Conservation (phyloP, 2,329 filamentous ascomycete genomes). For the Hansfordia pulvinata region DNA sequence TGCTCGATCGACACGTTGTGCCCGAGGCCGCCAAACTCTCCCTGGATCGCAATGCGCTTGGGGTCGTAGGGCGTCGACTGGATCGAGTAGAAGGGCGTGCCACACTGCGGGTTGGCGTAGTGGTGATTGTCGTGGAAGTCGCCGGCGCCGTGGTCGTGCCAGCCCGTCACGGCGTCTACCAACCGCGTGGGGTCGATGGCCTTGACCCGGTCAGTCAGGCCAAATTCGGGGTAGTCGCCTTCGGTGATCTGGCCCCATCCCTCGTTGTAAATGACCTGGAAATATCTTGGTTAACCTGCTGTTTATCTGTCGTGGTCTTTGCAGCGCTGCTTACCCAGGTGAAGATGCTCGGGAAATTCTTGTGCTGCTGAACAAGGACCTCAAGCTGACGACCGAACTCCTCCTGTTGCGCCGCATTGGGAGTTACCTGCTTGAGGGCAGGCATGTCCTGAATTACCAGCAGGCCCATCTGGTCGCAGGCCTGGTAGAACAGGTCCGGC, state of each 20-base stretch:
- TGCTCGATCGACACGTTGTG: slow-evolving; percentile 49
- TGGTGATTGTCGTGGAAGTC: slow-evolving; percentile 60
- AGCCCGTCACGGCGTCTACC: slow-evolving; percentile 49
- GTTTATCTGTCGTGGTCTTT: background rate
- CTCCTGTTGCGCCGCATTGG: slow-evolving; percentile 28
- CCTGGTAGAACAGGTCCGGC: slow-evolving; percentile 51
- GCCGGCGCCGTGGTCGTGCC: slow-evolving; percentile 54
- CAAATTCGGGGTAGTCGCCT: slow-evolving; percentile 38
- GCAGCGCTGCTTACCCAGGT: slow-evolving; percentile 35
- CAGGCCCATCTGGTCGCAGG: slow-evolving; percentile 52
- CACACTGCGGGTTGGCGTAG: slow-evolving; percentile 59
- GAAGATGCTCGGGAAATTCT: slow-evolving; percentile 50
- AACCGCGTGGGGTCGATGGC: slow-evolving; percentile 49
- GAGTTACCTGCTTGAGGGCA: slow-evolving; percentile 26
- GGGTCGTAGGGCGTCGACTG: slow-evolving; percentile 40
- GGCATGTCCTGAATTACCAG: slow-evolving; percentile 64
- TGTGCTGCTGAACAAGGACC: slow-evolving; percentile 46
- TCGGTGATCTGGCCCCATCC: slow-evolving; percentile 50
- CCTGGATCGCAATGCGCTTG: slow-evolving; percentile 51
- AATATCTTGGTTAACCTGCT: background rate
- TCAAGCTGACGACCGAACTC: slow-evolving; percentile 45
- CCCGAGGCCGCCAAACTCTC: slow-evolving; percentile 59
- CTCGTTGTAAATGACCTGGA: slow-evolving; percentile 54
- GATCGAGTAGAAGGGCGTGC: slow-evolving; percentile 52
- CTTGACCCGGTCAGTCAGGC: slow-evolving; percentile 38